Base-by-base conservation (phyloP, 768 basidiomycete species). In the Boletellus ananiceps region DNA sequence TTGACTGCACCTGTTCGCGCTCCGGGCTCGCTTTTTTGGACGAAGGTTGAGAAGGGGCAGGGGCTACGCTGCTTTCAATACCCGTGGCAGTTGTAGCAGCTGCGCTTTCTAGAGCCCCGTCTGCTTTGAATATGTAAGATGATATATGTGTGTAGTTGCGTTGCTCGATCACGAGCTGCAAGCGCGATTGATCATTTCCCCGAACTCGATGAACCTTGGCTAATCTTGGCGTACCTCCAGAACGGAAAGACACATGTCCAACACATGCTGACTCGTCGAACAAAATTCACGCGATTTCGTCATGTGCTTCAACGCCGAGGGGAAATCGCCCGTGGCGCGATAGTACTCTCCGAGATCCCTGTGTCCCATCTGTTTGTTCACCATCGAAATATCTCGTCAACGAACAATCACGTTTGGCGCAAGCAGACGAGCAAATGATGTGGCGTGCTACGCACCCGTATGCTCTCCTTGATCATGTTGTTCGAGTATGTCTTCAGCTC, bases 391-490 rank as follows among this genome's bases (percentile, higher is more conserved):
- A 7, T 9, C 29, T 9, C 29, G 27, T 38, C 40, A 2, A 11
- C 33, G 25, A 46, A 16, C 37, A 11, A n/a, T 37, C 4, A 6
- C 23, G 42, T 1, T 33, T 29, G 16, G 21, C 32, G 15, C 25
- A n/a, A 13, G 42, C 25, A 32, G 7, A 34, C 7, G 27, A 21
- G 3, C 8, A 9, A n/a, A 34, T 38, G 18, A 31, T 0, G 6
- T n/a, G 16, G 2, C n/a, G 32, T 15, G 8, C 29, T 29, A 27
- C 78, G 63, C 64, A 95, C 93, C 60, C 95, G 75, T 58, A 96
- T 94, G 76, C 90, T 93, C 77, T 98, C 95, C 70, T 96, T 98
- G 75, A 98, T 96, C 84, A 97, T 86, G 66, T 96, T 98, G 59
- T 89, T 93, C 56, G 84, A 78, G 63, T 97, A 97, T 11, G 87